phyloP scores from a whole-genome alignment of 768 basidiomycete genomes.

The Agrocybe chaxingu region DNA sequence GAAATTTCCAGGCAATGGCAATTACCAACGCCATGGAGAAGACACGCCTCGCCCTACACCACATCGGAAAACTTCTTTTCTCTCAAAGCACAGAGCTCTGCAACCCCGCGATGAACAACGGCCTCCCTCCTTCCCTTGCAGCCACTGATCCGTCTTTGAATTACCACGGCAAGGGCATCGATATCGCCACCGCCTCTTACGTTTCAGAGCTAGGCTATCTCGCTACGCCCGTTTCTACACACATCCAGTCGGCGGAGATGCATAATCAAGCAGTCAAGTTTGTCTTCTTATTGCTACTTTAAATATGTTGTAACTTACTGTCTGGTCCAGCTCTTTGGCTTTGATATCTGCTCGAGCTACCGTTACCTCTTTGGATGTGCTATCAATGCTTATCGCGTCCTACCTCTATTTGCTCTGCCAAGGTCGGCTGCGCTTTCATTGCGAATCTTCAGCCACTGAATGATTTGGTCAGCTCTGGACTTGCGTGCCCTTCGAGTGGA shows the following conservation, averaged over 20 bases:
- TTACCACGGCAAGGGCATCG: constrained; percentile 76
- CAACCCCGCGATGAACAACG: constrained; percentile 79
- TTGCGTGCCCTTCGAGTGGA: constrained; percentile 70
- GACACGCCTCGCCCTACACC: constrained; percentile 67
- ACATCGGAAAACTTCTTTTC: constrained; percentile 70
- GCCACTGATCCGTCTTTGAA: constrained; percentile 74
- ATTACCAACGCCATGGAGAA: constrained; percentile 85
- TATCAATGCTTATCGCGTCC: constrained; percentile 65
- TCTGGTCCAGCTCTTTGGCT: constrained; percentile 45
- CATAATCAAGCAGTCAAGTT: constrained; percentile 85
- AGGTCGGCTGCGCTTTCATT: constrained; percentile 26
- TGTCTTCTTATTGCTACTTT: constrained; percentile 18
- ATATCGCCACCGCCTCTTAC: constrained; percentile 81
- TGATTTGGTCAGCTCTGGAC: constrained; percentile 55
- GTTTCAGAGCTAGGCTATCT: constrained; percentile 76
- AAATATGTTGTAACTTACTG: constrained; percentile 1
- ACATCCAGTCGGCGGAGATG: constrained; percentile 83
- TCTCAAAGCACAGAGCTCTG: constrained; percentile 71
- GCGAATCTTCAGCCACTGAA: constrained; percentile 3
- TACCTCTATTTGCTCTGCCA: constrained; percentile 75
- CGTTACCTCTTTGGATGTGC: constrained; percentile 63
- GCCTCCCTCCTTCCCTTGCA: constrained; percentile 71
- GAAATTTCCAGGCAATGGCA: constrained; percentile 87
- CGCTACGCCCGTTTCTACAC: constrained; percentile 74
- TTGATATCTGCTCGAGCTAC: constrained; percentile 76